Evolutionary conservation across 176 grass and related monocot species (phyloP).

Genomic region (Eleusine indica): DNA sequence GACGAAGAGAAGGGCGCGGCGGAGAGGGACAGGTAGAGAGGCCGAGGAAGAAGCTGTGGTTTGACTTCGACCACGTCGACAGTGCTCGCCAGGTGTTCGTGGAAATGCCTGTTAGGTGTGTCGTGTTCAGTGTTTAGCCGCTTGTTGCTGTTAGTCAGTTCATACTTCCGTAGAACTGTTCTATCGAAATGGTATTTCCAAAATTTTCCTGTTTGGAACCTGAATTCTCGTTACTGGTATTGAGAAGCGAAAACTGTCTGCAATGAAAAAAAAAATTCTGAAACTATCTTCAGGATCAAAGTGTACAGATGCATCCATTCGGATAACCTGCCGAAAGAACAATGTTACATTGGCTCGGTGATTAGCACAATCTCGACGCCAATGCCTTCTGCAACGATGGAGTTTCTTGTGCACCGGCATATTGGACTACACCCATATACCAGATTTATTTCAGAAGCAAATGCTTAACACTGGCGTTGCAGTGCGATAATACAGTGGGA

Average conservation of each 20-base stretch:
- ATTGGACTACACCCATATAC: no score
- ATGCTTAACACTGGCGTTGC: no score
- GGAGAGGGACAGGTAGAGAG: not conserved
- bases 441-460: no score
- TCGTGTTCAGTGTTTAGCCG: not conserved
- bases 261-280: not conserved
- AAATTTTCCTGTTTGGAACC: not conserved
- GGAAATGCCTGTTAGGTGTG: conserved; percentile 30
- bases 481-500: no score
- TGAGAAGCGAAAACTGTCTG: not conserved
- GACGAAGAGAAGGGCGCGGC: not conserved
- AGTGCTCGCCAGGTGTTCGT: conserved; percentile 10
- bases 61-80: no score
- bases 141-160: not conserved
- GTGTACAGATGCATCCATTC: no score
- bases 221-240: not conserved
- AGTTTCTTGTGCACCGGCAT: not conserved
- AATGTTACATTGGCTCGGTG: no score
- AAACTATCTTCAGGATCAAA: not conserved
- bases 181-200: not conserved
- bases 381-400: no score
- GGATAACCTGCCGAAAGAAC: no score
- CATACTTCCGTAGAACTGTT: not conserved
- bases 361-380: no score
- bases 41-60: not conserved